Evolutionary conservation across 2,329 filamentous ascomycete species (phyloP), one percentile per base, ranked within the genome.

Genomic region (Kalaharituber pfeilii): DNA sequence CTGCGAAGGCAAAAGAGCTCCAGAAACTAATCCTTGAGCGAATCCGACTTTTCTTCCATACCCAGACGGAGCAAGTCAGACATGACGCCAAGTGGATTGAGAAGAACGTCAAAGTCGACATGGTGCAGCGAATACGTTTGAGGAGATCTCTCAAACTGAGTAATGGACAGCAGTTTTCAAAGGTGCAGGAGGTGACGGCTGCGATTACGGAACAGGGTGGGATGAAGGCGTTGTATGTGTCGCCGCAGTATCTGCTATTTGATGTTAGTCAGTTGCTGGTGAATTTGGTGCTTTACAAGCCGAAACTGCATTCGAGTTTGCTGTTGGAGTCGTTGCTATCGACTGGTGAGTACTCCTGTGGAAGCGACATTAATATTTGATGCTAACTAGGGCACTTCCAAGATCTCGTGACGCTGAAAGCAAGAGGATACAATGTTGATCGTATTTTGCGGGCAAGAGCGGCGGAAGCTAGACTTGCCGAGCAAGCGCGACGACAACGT

Each of bases 371-470:
- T 39, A 8, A 2, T 33, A 18, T n/a, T 51, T 52, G 45, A 29
- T 33, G 22, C n/a, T 55, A 18, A 29, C 27, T 27, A 5, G 15
- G 29, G 26, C 84, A 55, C n/a, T n/a, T n/a, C n/a, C 80, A 91
- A 7, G 86, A 89, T 62, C 73, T 98, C 24, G 77, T 84, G 49
- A 81, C 88, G 51, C 71, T 98, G 39, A 81, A 86, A 63, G 80
- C 81, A 57, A 86, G 91, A 59, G 91, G 91, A 1, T 96, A 95
- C 72, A 96, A 98, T 62, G 91, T 98, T 36, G 86, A 95, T 65
- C 82, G 91, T 50, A 96, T 98, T 58, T 74, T 98, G 22, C 79
- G 86, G 33, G 82, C 82, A 53, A 93, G 93, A 70, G 86, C 84
- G 20, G 84, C 85, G 2, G 87, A 96, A 67, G 85, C 86, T 5